Evolutionary conservation across 2,329 filamentous ascomycete species (phyloP).

Genomic region (Phaeosphaeria sp.): DNA sequence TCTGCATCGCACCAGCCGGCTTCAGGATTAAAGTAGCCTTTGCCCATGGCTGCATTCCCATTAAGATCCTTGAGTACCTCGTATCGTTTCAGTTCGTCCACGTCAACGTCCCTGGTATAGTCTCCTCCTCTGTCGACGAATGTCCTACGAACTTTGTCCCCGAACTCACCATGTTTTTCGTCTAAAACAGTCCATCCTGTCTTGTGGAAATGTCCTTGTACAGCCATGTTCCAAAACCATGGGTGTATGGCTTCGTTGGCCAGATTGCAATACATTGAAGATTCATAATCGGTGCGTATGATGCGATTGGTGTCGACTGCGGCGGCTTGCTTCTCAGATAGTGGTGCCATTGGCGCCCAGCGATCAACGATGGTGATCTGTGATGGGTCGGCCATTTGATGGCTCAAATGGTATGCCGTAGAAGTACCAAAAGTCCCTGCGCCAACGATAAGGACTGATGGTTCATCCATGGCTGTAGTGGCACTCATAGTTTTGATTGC

Average conservation of each 20-base stretch:
- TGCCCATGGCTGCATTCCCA: conserved; percentile 23
- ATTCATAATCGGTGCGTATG: conserved; percentile 64
- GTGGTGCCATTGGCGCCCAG: conserved; percentile 28
- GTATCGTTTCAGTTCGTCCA: conserved; percentile 52
- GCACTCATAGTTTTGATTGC: not conserved
- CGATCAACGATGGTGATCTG: conserved; percentile 40
- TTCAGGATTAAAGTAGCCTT: conserved; percentile 57
- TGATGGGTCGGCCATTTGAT: conserved; percentile 55
- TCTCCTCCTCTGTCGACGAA: conserved; percentile 54
- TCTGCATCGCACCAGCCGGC: conserved; percentile 63
- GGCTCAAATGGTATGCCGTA: conserved; percentile 68
- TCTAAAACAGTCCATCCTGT: conserved; percentile 66
- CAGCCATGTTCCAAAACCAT: conserved; percentile 48
- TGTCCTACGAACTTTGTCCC: conserved; percentile 60
- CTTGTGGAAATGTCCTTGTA: conserved; percentile 58
- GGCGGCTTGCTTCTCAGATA: conserved; percentile 59
- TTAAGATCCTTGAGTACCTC: conserved; percentile 44
- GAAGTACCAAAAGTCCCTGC: conserved; percentile 71
- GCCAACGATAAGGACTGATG: conserved; percentile 63
- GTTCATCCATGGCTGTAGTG: conserved; percentile 10
- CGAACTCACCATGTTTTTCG: conserved; percentile 55
- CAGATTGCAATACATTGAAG: conserved; percentile 62
- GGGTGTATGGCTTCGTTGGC: conserved; percentile 49
- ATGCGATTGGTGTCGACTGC: conserved; percentile 69
- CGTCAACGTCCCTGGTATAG: conserved; percentile 46